Percentiles rank a stretch among this genome's conserved stretches.
Conservation (phyloP, 148 eudicot species). For the Rhododendron vialii region DNA sequence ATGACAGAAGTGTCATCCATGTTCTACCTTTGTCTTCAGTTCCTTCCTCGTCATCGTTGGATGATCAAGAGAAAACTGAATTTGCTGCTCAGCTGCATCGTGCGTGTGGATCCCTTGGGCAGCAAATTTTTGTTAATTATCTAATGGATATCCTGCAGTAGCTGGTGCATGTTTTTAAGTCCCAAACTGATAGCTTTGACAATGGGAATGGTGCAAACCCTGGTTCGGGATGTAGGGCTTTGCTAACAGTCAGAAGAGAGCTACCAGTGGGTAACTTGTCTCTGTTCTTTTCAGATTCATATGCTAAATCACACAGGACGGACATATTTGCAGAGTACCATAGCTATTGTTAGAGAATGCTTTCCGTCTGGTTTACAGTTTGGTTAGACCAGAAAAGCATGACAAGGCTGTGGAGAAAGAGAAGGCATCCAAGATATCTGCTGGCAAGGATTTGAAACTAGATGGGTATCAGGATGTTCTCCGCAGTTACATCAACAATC, state of each 20-base stretch:
- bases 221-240: conserved; percentile 89
- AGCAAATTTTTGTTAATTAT: conserved; percentile 81
- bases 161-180: conserved; percentile 81
- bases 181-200: conserved; percentile 59
- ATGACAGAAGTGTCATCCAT: conserved; percentile 51
- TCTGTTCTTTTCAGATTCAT: conserved; percentile 94
- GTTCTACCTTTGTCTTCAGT: conserved; percentile 33
- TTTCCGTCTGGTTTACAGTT: conserved; percentile 87
- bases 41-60: conserved; percentile 38
- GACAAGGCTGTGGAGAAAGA: conserved; percentile 89
- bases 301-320: conserved; percentile 80
- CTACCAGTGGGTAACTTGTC: conserved; percentile 93
- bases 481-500: conserved; percentile 94
- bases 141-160: conserved; percentile 97
- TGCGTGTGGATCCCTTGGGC: conserved; percentile 84
- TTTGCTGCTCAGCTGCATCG: conserved; percentile 69
- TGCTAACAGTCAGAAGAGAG: conserved; percentile 87
- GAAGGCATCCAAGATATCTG: conserved; percentile 56
- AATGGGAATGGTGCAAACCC: conserved; percentile 50
- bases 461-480: conserved; percentile 99
- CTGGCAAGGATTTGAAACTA: conserved; percentile 82
- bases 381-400: conserved; percentile 96
- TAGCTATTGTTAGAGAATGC: conserved; percentile 79
- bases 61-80: conserved; percentile 77
- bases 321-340: conserved; percentile 95